Base-by-base conservation (phyloP, 345 rosid genomes). In the Balakata baccata region DNA sequence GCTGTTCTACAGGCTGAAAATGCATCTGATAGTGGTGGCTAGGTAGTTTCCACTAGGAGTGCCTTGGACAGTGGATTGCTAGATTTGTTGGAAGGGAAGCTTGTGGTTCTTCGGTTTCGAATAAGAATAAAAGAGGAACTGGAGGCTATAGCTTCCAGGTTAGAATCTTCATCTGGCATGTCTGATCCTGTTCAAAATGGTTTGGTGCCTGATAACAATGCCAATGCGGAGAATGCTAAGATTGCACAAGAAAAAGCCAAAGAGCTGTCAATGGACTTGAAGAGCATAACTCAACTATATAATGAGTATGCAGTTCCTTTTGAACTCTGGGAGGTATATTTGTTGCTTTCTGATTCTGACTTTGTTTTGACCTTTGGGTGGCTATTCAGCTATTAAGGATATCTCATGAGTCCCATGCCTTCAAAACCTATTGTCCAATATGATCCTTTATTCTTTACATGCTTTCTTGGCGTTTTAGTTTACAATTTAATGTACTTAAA, bases 271-370 rank as follows among this genome's bases (percentile, higher is more conserved):
- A 79, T 83, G 72, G 97, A 95, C 84, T 87, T 91, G 74, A 95
- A 93, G 83, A 95, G 92, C 82, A 89, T 95, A 77, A 95, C 99
- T 54, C 91, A 95, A 81, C 84, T 96, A 71, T 96, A 91, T 78
- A 96, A 93, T 82, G 99, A 96, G 50, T 96, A 87, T 84, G 97
- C 99, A 58, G 98, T 91, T 79, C 98, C 96, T 50, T 96, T 93
- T 81, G 96, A 87, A 80, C 92, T 91, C 72, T 96, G 99, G 99
- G 98, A 93, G 97, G 99, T 91, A 80, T 25, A 63, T 75, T 64
- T 77, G 72, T 74, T 74, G 53, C 64, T 52, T 75, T 74, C 23
- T 43, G 41, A 39, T 80, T 66, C 56, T 70, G 13, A n/a, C 49
- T 54, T 70, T 29, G n/a, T 43, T 65, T 59, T 45, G 22, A 59